Evolutionary conservation across 306 rosid species (phyloP), one percentile per base, ranked within the genome.

Genomic region (Cucurbita pepo): DNA sequence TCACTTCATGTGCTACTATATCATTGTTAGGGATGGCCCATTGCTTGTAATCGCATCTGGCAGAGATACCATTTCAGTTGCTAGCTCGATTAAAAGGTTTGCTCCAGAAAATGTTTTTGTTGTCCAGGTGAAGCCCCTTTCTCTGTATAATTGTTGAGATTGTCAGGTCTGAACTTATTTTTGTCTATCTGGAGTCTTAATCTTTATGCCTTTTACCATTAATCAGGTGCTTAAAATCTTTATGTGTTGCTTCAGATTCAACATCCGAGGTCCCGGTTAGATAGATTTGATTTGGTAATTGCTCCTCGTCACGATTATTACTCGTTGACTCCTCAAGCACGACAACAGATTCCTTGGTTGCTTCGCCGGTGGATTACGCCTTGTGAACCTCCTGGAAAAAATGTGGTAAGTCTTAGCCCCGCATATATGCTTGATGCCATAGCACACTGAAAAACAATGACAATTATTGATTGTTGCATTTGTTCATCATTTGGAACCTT

Each of bases 1-100:
- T 47, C 73, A 7, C 0, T 21, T 40, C 15, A 40, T 62, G 8
- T 38, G 37, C 51, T 36, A 47, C 45, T 30, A 6, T 74, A 21
- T 30, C 10, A 47, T 77, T 21, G 19, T 16, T 75, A 94, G 99
- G 80, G 95, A 91, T 8, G 97, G 96, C 18, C 97, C 89, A 1
- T 79, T 91, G 81, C 83, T 94, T 84, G 91, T 89, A 72, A 86
- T 91, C 81, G 99, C 97, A 75, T 91, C 96, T 73, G 92, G 97
- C 51, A 75, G 91, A 79, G 96, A 91, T 81, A 94, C 97, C 21
- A 85, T 89, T 75, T 74, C 87, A 15, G 86, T 90, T 81, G 85
- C 96, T n/a, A 86, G 88, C 83, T 82, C 96, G 61, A 84, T 94
- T 76, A 91, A 86, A 86, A 77, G 90, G 71, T 88, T 87, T 76